Conservation (phyloP, 2,329 filamentous ascomycete species). For the Sclerotinia sclerotiorum region DNA sequence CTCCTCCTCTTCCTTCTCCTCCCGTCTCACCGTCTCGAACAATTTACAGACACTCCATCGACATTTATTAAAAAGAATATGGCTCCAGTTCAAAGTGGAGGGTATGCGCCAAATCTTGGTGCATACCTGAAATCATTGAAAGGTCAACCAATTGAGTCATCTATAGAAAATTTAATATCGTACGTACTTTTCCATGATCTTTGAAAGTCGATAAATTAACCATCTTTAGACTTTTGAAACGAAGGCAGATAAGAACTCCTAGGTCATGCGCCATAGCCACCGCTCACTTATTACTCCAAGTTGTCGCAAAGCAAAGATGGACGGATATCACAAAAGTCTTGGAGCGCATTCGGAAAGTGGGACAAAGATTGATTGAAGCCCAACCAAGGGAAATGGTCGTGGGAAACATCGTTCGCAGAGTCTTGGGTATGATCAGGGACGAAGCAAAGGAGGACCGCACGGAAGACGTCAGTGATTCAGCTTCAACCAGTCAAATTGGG, state of each 20-base stretch:
- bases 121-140: conserved; percentile 80
- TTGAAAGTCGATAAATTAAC: conserved; percentile 26
- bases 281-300: conserved; percentile 80
- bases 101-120: conserved; percentile 70
- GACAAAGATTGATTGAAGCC: conserved; percentile 71
- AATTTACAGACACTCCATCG: background rate
- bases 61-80: background rate
- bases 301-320: conserved; percentile 80
- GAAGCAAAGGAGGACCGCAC: conserved; percentile 81
- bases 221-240: conserved; percentile 68
- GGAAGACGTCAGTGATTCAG: conserved; percentile 45
- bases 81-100: conserved; percentile 33
- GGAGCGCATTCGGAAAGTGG: conserved; percentile 74
- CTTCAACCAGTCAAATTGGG: conserved; percentile 36
- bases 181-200: conserved; percentile 42
- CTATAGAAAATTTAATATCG: conserved; percentile 82
- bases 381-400: conserved; percentile 90
- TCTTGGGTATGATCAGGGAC: conserved; percentile 87
- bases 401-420: conserved; percentile 88
- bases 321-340: conserved; percentile 76
- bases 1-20: background rate
- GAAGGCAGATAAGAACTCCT: conserved; percentile 84
- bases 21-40: background rate
- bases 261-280: conserved; percentile 89
- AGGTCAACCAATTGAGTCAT: conserved; percentile 71